Base-by-base conservation (phyloP, 257 asterid genomes). In the Nicotiana tomentosiformis region DNA sequence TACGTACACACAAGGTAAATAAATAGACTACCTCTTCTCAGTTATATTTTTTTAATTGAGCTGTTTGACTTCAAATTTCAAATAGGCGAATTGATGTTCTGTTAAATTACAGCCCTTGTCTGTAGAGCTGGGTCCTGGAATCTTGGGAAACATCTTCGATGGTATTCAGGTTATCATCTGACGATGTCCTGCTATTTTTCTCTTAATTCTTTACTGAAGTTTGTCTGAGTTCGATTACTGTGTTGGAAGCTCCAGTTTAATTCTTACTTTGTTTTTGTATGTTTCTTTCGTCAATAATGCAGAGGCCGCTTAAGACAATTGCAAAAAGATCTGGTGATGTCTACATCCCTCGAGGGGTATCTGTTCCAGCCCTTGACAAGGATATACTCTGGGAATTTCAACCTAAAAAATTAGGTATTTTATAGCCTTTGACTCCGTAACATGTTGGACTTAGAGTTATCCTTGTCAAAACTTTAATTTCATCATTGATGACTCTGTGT, bases 291-390 rank as follows among this genome's bases (percentile, higher is more conserved):
- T n/a, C 58, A 4, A 70, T 49, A 62, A 78, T 85, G 70, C 98
- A 95, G 99, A 94, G 98, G 90, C 99, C 99, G 84, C 87, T 96
- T 62, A 96, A 93, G 89, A 94, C 99, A 81, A 96, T 96, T 79
- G 99, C 99, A 51, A 88, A 84, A 84, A 93, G 70, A 89, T 96
- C 99, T 82, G 97, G 98, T 77, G 99, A 96, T 91, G 99, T 96
- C 69, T 96, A 96, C 82, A 96, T 96, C 87, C 99, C 98, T 70
- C 98, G 99, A 83, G 99, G 98, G 81, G 98, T 96, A 49, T 92
- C 99, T 84, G 99, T 96, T 80, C 99, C 99, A 2, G 98, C 99
- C 78, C 95, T 96, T n/a, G 99, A 96, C 88, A 96, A 96, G 88
- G 99, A 96, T 82, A 92, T 70, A 30, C 97, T 93, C 11, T 96